Conservation (phyloP, 148 eudicot species). For the Silene conica region DNA sequence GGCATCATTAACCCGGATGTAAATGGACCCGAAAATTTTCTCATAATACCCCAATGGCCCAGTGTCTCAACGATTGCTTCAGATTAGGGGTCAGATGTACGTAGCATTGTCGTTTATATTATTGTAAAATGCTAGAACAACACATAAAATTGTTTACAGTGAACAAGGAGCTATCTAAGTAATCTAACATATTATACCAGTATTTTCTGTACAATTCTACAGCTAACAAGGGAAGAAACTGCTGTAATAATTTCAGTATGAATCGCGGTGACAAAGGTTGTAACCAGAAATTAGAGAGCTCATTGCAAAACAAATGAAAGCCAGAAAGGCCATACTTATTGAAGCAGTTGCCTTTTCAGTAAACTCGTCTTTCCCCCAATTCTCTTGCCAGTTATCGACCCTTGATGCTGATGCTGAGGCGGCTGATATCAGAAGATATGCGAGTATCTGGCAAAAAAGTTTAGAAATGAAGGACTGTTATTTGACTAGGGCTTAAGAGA, state of each 20-base stretch:
- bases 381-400: slow-evolving; percentile 70
- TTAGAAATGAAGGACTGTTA: background rate
- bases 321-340: slow-evolving; percentile 71
- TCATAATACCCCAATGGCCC: slow-evolving; percentile 4
- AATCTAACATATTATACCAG: background rate
- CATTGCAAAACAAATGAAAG: slow-evolving; percentile 66
- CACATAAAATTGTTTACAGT: background rate
- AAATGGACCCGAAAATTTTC: slow-evolving; percentile 1
- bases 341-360: slow-evolving; percentile 77
- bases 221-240: slow-evolving; percentile 11
- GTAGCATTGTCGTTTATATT: background rate
- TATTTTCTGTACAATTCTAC: slow-evolving; percentile 29
- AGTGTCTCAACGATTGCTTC: too few relatives aligned
- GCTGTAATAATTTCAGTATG: slow-evolving; percentile 30
- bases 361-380: slow-evolving; percentile 93
- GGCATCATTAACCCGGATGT: slow-evolving; percentile 9
- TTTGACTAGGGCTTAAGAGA: too few relatives aligned
- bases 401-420: slow-evolving; percentile 86
- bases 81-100: too few relatives aligned
- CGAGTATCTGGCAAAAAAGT: slow-evolving; percentile 51
- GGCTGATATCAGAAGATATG: slow-evolving; percentile 88
- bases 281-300: slow-evolving; percentile 89
- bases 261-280: slow-evolving; percentile 58
- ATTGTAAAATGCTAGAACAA: background rate
- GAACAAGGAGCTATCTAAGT: slow-evolving; percentile 6